These are phyloP conservation scores for Gossypium raimondii DNA, from an alignment of 345 rosid species.

Conservation along the genomic window DNA sequence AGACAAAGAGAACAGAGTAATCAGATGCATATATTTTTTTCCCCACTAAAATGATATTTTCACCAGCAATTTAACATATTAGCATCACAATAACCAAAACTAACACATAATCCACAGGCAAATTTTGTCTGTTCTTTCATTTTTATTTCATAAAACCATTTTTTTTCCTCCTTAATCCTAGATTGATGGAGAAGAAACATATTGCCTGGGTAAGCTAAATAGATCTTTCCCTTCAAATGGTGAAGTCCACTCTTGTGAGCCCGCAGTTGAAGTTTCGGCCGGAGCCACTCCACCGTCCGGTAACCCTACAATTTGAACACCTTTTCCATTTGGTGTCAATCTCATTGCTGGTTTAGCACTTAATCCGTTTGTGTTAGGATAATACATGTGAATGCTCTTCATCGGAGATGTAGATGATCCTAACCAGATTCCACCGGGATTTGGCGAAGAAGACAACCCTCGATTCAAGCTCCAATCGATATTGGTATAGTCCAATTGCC, in stretches of 20 bases:
- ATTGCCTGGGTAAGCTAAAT: constrained; percentile 80
- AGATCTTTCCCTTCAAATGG: constrained; percentile 90
- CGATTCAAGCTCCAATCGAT: constrained; percentile 84
- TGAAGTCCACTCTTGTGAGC: constrained; percentile 73
- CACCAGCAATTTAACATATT: constrained; percentile 18
- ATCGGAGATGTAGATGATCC: constrained; percentile 31
- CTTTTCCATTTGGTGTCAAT: constrained; percentile 33
- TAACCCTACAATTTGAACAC: constrained; percentile 37
- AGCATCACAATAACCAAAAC: constrained; percentile 35
- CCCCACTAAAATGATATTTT: constrained; percentile 10
- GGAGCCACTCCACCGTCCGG: constrained; percentile 33
- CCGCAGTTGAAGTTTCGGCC: constrained; percentile 39
- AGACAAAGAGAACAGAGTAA: not conserved
- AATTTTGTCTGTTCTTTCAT: constrained; percentile 19
- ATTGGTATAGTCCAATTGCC: constrained; percentile 54
- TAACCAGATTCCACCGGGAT: constrained; percentile 39
- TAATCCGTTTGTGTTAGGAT: constrained; percentile 31
- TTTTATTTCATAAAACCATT: constrained; percentile 34
- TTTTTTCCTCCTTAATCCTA: constrained; percentile 33
- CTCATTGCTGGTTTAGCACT: constrained; percentile 44
- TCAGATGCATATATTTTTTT: not conserved
- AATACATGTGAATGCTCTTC: constrained; percentile 33
- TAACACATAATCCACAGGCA: constrained; percentile 44
- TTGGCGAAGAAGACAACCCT: constrained; percentile 35
- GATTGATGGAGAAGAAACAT: constrained; percentile 72